Percentiles rank a stretch among this genome's conserved stretches.
phyloP scores from a whole-genome alignment of 257 asterid species.

The Parsonsia alboflavescens region DNA sequence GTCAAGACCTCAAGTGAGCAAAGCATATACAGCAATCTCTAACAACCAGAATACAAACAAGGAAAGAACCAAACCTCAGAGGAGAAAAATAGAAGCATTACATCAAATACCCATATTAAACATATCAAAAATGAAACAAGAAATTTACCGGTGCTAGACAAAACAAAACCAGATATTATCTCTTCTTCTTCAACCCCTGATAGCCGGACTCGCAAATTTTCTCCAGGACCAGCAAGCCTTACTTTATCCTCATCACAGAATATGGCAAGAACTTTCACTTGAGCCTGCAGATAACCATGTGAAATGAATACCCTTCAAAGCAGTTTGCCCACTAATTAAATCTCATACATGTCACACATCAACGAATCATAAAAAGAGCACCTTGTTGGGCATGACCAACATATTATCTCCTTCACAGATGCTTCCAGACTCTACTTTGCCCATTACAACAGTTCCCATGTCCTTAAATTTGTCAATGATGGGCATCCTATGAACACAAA shows the following conservation, averaged over 20 bases:
- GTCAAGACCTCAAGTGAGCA: not conserved
- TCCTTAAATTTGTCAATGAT: constrained; percentile 86
- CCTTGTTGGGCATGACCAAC: constrained; percentile 96
- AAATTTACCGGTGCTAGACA: constrained; percentile 58
- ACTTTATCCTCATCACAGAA: constrained; percentile 73
- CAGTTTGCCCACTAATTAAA: not conserved
- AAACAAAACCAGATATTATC: constrained; percentile 63
- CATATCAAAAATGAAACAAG: not conserved
- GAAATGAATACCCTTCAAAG: not conserved
- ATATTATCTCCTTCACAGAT: constrained; percentile 74
- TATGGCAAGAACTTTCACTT: constrained; percentile 70
- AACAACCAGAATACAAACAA: not conserved
- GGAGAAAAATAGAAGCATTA: not conserved
- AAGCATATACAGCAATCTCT: not conserved
- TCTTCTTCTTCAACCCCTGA: constrained; percentile 94
- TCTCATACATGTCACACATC: not conserved
- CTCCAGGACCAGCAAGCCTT: constrained; percentile 80
- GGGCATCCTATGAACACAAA: constrained; percentile 58
- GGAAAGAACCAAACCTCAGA: not conserved
- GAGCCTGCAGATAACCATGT: constrained; percentile 39
- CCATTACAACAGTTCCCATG: constrained; percentile 98
- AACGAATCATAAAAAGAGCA: constrained; percentile 14
- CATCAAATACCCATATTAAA: not conserved
- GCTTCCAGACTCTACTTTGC: constrained; percentile 92
- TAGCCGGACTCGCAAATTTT: constrained; percentile 82